Conservation (phyloP, 768 basidiomycete species). For the Termitomyces sp. region DNA sequence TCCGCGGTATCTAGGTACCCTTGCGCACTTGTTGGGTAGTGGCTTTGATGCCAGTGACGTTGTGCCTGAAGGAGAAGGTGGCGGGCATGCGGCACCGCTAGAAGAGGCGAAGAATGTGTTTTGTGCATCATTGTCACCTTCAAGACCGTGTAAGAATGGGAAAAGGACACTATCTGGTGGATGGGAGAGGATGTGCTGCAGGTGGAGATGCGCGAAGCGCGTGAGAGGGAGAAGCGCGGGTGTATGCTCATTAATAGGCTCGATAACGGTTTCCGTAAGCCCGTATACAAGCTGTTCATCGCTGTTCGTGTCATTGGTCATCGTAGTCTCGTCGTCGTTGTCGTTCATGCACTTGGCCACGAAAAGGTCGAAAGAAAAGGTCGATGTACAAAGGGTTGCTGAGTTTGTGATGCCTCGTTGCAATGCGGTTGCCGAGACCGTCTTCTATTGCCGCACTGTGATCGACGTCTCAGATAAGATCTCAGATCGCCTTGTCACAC, state of each 20-base stretch:
- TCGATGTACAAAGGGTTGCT: background rate
- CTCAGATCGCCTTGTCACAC: constrained; percentile 1
- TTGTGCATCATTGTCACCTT: constrained; percentile 74
- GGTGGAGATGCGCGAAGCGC: constrained; percentile 57
- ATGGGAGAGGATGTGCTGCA: constrained; percentile 59
- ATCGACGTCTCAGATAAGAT: constrained; percentile 14
- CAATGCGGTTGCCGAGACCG: constrained; percentile 7
- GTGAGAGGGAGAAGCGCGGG: constrained; percentile 23
- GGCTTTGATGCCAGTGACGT: background rate
- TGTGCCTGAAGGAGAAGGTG: background rate
- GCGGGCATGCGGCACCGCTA: background rate
- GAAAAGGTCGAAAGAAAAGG: background rate
- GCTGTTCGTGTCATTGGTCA: background rate
- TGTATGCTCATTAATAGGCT: background rate
- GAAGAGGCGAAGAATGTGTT: constrained; percentile 69
- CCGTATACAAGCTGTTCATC: background rate
- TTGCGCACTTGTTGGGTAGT: background rate
- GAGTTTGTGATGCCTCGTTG: constrained; percentile 5
- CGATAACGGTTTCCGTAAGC: background rate
- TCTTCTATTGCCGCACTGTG: constrained; percentile 10
- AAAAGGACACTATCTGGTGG: constrained; percentile 80
- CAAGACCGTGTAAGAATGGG: constrained; percentile 85
- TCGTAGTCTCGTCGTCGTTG: background rate
- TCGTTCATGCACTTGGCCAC: background rate
- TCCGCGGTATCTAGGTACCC: constrained; percentile 53